These are phyloP conservation scores for Cladosporium sp. DNA, from an alignment of 2,329 filamentous ascomycete species.

Conservation along the genomic window DNA sequence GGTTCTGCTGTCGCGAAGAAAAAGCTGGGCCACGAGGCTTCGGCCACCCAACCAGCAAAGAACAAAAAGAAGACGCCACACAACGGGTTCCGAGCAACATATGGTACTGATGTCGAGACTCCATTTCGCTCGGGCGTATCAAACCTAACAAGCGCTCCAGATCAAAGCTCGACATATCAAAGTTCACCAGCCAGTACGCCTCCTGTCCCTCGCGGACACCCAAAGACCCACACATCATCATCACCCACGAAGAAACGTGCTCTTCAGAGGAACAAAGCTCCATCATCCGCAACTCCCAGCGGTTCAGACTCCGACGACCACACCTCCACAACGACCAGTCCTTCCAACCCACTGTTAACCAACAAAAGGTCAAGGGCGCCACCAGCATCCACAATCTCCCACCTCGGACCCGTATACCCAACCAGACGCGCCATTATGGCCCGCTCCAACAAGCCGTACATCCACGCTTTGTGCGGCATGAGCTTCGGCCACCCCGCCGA, in stretches of 20 bases:
- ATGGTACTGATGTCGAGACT: background rate
- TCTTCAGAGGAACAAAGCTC: background rate
- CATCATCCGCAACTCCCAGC: background rate
- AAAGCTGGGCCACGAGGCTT: background rate
- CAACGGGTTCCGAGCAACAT: background rate
- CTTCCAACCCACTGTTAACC: background rate
- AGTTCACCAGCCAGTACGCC: background rate
- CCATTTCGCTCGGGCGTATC: background rate
- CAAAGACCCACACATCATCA: background rate
- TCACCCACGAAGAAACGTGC: background rate
- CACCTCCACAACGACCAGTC: background rate
- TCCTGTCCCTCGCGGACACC: background rate
- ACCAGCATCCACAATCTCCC: slow-evolving; percentile 10
- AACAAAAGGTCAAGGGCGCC: background rate
- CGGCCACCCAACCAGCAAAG: background rate
- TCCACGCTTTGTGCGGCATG: slow-evolving; percentile 28
- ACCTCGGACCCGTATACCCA: slow-evolving; percentile 27
- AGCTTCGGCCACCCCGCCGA: slow-evolving; percentile 29
- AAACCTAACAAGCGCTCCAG: background rate
- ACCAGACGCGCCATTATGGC: slow-evolving; percentile 28
- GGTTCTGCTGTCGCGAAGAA: background rate
- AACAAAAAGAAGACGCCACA: slow-evolving; percentile 10
- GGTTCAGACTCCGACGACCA: background rate
- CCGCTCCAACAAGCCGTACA: slow-evolving; percentile 27
- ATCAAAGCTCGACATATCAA: background rate